A percentile compares a stretch with the other conserved stretches of the same genome.
phyloP scores from a whole-genome alignment of 768 basidiomycete genomes.

The Boletus rufocinnamomeus region DNA sequence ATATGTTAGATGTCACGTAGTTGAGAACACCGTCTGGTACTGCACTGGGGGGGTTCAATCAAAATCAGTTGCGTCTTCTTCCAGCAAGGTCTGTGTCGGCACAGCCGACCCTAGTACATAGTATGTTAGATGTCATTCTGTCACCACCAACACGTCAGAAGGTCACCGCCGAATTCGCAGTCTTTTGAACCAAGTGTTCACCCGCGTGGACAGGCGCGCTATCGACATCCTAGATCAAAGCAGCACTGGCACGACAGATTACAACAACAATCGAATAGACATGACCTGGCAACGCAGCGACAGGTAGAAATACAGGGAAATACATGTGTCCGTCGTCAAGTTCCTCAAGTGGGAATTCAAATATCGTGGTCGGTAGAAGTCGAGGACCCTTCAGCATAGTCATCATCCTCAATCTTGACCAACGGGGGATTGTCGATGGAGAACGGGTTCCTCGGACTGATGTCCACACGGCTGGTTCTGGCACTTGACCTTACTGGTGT shows the following conservation, averaged over 20 bases:
- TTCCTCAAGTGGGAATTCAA: not conserved
- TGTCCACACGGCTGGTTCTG: not conserved
- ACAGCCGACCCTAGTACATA: no score
- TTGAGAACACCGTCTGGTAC: no score
- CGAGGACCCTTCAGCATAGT: not conserved
- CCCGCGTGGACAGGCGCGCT: not conserved
- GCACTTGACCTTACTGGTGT: not conserved
- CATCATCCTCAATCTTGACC: constrained; percentile 6
- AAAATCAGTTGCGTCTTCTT: no score
- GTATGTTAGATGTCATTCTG: no score
- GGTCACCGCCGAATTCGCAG: not conserved
- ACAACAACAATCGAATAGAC: not conserved
- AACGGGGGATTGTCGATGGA: not conserved
- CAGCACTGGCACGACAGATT: not conserved
- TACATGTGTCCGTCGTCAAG: not conserved
- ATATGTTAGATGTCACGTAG: no score
- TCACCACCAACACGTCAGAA: no score
- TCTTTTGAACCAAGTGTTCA: no score
- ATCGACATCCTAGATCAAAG: not conserved
- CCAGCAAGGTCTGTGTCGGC: no score
- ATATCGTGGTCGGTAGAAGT: not conserved
- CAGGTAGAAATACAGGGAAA: constrained; percentile 7
- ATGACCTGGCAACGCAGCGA: not conserved
- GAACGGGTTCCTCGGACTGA: constrained; percentile 9
- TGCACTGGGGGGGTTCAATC: no score